Conservation (phyloP, 768 basidiomycete species). For the Galerina sulciceps region DNA sequence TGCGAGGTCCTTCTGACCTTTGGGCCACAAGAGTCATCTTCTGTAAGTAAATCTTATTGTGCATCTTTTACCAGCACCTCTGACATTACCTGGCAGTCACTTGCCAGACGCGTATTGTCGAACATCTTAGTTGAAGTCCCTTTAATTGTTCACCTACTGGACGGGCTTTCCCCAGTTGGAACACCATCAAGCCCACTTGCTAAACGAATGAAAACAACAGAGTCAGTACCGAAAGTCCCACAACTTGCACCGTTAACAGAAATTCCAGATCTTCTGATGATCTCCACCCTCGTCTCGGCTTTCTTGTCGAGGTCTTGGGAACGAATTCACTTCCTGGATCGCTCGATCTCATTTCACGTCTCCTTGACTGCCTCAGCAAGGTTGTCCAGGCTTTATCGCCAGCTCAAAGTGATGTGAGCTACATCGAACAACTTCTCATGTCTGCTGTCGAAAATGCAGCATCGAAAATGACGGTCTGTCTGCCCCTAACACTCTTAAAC, state of each 20-base stretch:
- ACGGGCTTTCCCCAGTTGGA: conserved; percentile 48
- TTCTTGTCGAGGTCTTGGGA: conserved; percentile 73
- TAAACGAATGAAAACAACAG: conserved; percentile 68
- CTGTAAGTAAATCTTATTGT: conserved; percentile 39
- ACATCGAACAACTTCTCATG: conserved; percentile 84
- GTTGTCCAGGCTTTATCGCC: conserved; percentile 61
- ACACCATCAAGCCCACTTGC: conserved; percentile 47
- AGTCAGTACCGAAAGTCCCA: conserved; percentile 39
- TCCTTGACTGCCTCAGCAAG: conserved; percentile 74
- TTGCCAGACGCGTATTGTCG: conserved; percentile 54
- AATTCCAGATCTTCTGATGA: conserved; percentile 36
- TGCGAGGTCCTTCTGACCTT: conserved; percentile 61
- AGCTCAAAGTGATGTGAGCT: conserved; percentile 69
- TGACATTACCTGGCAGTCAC: conserved; percentile 38
- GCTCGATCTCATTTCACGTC: conserved; percentile 67
- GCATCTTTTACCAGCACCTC: conserved; percentile 4
- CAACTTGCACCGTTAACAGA: conserved; percentile 1
- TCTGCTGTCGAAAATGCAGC: conserved; percentile 75
- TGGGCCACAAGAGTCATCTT: conserved; percentile 48
- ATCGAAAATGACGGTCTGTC: conserved; percentile 55
- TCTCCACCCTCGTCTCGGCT: conserved; percentile 50
- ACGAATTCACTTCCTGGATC: conserved; percentile 70
- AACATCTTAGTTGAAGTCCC: conserved; percentile 52
- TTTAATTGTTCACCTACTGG: conserved; percentile 58
- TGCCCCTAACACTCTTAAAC: neutral